Conservation (phyloP, 1,139 yeast genomes). For the Blastobotrys persicus region DNA sequence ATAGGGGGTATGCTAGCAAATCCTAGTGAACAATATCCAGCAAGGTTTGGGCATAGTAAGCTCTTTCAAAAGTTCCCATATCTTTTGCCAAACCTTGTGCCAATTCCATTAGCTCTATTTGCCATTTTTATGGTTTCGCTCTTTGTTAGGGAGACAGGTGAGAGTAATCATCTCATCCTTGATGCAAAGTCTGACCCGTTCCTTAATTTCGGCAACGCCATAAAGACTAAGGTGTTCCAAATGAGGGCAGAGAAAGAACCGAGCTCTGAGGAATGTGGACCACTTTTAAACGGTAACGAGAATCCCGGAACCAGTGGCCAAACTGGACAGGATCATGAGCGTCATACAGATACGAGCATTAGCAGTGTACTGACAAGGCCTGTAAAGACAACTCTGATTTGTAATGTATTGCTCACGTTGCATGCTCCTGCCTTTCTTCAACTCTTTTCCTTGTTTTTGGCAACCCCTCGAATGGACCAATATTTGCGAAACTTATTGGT, state of each 20-base stretch:
- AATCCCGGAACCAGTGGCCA: too few relatives aligned
- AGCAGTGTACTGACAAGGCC: constrained; percentile 24
- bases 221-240: background rate
- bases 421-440: constrained; percentile 55
- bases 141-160: constrained; percentile 55
- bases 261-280: constrained; percentile 2
- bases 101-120: constrained; percentile 38
- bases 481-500: constrained; percentile 37
- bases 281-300: constrained; percentile 2
- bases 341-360: background rate
- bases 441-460: constrained; percentile 57
- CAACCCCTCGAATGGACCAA: constrained; percentile 45
- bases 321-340: too few relatives aligned
- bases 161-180: constrained; percentile 34
- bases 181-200: background rate
- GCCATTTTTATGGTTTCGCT: constrained; percentile 45
- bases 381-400: constrained; percentile 26
- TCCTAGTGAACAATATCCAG: constrained; percentile 34
- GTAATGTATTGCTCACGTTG: constrained; percentile 39
- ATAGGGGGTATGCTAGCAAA: constrained; percentile 38
- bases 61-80: constrained; percentile 50
- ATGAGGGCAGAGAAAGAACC: constrained; percentile 9
- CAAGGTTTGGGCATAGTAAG: constrained; percentile 23
- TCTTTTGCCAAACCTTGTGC: constrained; percentile 59
- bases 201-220: background rate